Evolutionary conservation across 352 stramenopile genomes (phyloP).

Genomic region (Pythium rhizo-oryzae): DNA sequence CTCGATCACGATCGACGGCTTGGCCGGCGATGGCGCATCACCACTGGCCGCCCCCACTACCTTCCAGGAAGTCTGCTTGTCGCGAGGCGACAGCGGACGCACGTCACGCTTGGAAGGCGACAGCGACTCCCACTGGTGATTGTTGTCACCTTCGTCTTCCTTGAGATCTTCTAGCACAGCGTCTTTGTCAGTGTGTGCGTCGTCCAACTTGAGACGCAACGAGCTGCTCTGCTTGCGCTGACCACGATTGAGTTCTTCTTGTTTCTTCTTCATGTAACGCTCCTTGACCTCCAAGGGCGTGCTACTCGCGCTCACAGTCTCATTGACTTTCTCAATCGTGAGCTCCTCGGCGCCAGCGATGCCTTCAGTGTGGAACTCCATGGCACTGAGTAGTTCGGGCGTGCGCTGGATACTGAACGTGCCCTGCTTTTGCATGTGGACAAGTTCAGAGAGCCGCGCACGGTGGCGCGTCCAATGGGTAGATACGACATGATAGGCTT

Average conservation of each 20-base stretch:
- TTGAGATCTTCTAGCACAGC: slow-evolving; percentile 23
- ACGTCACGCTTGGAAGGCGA: slow-evolving; percentile 47
- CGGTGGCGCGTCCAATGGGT: slow-evolving; percentile 60
- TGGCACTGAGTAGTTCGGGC: slow-evolving; percentile 60
- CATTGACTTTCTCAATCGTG: slow-evolving; percentile 42
- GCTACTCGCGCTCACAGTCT: slow-evolving; percentile 25
- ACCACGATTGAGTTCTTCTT: slow-evolving; percentile 63
- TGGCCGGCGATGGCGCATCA: slow-evolving; percentile 5
- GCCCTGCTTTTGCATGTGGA: slow-evolving; percentile 76
- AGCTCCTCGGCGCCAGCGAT: slow-evolving; percentile 49
- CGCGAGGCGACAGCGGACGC: slow-evolving; percentile 2
- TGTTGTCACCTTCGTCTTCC: slow-evolving; percentile 26
- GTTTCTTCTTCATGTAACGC: slow-evolving; percentile 50
- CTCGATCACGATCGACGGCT: slow-evolving; percentile 45
- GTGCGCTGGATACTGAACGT: slow-evolving; percentile 81
- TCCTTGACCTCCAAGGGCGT: slow-evolving; percentile 28
- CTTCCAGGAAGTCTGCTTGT: slow-evolving; percentile 70
- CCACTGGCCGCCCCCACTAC: slow-evolving; percentile 22
- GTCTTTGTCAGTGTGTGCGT: slow-evolving; percentile 29
- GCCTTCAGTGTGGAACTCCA: slow-evolving; percentile 73
- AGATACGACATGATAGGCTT: slow-evolving; percentile 72
- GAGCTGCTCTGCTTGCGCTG: slow-evolving; percentile 56
- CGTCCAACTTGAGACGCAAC: slow-evolving; percentile 40
- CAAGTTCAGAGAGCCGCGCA: slow-evolving; percentile 56
- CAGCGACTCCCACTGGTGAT: slow-evolving; percentile 51